Base-by-base conservation (phyloP, 768 basidiomycete genomes). In the Holtermanniella nyarrowii region DNA sequence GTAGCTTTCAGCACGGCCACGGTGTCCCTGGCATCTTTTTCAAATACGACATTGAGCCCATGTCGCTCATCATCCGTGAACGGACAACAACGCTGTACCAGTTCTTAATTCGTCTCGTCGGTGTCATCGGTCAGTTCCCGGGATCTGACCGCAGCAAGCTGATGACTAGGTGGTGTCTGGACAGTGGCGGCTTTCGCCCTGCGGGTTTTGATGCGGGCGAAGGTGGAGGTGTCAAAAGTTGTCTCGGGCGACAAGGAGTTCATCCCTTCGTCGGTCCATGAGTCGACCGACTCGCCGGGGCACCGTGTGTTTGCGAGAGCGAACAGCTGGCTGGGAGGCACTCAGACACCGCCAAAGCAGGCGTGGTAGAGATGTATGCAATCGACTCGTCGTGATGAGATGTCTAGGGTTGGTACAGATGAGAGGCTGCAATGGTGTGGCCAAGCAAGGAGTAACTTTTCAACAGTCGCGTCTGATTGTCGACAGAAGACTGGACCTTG, bases 1-100 rank as follows among this genome's bases (percentile, higher is more conserved):
- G 86, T 25, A 77, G 79, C 16, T 74, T 95, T 2, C 74, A 80
- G 18, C 85, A 87, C 65, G 80, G 86, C 57, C 73, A 76, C 14
- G 87, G 86, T 5, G 83, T 88, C 0, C 93, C 93, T 0, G 91
- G 73, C 14, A 93, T 97, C 67, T 96, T 93, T 77, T 95, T 96
- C 83, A 95, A 96, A 72, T 96, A 88, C 69, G 91, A 99, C 53
- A 74, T 96, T 31, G 93, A 99, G 66, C 89, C 91, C 0, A 78
- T 97, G 73, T 76, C 79, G 21, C 77, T 97, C 53, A 84, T 81
- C 0, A 81, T 96, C 49, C 80, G 85, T 62, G 90, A 97, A 72
- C 81, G 89, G 16, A 96, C 93, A 18, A 88, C 85, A 0, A 76
- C 80, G 1, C 73, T 99, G 46, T 63, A 83, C 2, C 85, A 91